Evolutionary conservation across 306 rosid species (phyloP).

Genomic region (Alnus rubra): DNA sequence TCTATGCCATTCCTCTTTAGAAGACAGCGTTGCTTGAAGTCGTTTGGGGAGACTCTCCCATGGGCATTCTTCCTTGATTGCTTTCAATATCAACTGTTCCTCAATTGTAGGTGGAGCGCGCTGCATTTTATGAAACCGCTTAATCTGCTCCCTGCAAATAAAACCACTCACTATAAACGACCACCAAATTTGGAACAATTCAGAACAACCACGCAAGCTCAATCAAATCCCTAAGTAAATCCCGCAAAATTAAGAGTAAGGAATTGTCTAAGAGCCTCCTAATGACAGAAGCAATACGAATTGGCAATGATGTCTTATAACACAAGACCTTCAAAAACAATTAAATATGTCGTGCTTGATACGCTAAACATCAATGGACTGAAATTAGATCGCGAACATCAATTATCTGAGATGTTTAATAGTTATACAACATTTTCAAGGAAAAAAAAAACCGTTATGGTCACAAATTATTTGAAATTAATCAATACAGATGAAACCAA

Average conservation of each 20-base stretch:
- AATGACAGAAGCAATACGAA: background rate
- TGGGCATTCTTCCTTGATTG: slow-evolving; percentile 74
- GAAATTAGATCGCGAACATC: background rate
- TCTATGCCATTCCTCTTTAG: slow-evolving; percentile 89
- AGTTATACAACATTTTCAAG: background rate
- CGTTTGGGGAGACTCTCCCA: slow-evolving; percentile 89
- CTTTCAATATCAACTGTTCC: slow-evolving; percentile 68
- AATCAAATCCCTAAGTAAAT: background rate
- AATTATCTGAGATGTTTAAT: no score
- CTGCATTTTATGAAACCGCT: slow-evolving; percentile 59
- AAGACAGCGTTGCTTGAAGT: slow-evolving; percentile 64
- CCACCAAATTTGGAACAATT: slow-evolving; percentile 11
- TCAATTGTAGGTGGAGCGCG: slow-evolving; percentile 58
- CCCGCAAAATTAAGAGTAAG: background rate
- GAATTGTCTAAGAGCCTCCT: background rate
- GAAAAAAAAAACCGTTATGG: no score
- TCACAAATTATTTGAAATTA: no score
- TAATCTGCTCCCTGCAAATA: slow-evolving; percentile 24
- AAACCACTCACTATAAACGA: background rate
- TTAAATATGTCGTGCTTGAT: background rate
- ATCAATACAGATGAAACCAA: no score
- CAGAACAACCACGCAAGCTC: background rate
- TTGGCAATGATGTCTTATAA: background rate
- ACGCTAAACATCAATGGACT: background rate
- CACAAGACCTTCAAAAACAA: background rate